Evolutionary conservation across 495 filamentous ascomycete genomes (phyloP).

Genomic region (Diplogelasinospora grovesii): DNA sequence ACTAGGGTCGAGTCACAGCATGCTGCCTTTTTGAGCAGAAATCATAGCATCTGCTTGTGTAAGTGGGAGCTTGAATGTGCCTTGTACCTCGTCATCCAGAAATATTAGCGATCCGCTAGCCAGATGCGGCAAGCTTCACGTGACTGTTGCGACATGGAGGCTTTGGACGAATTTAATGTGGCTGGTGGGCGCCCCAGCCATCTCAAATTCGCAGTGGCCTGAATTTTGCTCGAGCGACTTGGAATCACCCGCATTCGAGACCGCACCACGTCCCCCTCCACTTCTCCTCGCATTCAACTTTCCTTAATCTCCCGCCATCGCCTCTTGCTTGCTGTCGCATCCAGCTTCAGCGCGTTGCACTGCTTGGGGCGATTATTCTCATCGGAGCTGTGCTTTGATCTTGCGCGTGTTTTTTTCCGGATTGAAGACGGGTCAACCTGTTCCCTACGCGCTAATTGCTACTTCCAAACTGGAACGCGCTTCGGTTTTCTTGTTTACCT

Average conservation of each 20-base stretch:
- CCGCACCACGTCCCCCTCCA: slow-evolving; percentile 4
- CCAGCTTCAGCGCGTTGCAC: slow-evolving; percentile 12
- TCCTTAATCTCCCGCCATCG: slow-evolving; percentile 15
- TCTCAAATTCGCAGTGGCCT: slow-evolving; percentile 24
- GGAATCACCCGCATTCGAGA: slow-evolving; percentile 6
- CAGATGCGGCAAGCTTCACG: background rate
- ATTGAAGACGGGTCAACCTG: too few relatives aligned
- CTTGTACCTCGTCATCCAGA: background rate
- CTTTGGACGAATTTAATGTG: background rate
- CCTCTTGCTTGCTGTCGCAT: slow-evolving; percentile 16
- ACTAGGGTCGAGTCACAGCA: too few relatives aligned
- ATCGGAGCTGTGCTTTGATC: slow-evolving; percentile 9
- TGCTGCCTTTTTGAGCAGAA: too few relatives aligned
- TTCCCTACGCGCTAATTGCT: slow-evolving; percentile 20
- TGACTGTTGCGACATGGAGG: background rate
- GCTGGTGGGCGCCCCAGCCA: slow-evolving; percentile 19
- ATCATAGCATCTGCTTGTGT: background rate
- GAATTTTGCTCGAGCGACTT: slow-evolving; percentile 8
- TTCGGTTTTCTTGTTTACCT: slow-evolving; percentile 34
- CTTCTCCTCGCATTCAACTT: slow-evolving; percentile 11
- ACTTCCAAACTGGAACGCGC: slow-evolving; percentile 29
- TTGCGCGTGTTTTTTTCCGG: too few relatives aligned
- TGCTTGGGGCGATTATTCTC: slow-evolving; percentile 4
- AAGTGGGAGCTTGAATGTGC: background rate
- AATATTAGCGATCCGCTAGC: background rate